Evolutionary conservation across 257 asterid genomes (phyloP), one percentile per base, ranked within the genome.

Genomic region (Jacaranda copaia): DNA sequence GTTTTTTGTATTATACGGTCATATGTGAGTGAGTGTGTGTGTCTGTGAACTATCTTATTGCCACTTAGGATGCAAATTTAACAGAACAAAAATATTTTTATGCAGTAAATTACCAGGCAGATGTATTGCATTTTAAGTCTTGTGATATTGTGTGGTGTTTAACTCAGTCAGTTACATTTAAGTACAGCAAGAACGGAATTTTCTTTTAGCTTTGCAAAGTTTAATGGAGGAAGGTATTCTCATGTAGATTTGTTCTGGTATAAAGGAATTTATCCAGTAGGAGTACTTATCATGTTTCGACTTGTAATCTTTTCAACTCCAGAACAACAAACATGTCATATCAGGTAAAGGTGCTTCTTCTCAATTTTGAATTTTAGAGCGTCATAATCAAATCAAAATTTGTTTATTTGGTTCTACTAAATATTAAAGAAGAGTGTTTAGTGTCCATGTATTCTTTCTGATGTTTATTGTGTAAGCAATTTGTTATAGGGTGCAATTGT

Each of bases 231-330:
- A 76, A 56, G 56, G 56, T 70, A 46, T 66, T 42, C 62, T 35
- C 68, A 68, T 68, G 32, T 57, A 12, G 51, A 39, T 67, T 14
- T 59, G 6, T 70, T 25, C 32, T 14, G 59, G 20, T 70, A 15
- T 39, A 35, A 59, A 51, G 51, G 51, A 45, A 8, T 12, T 14
- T 36, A n/a, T 38, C 18, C 19, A 64, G 58, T 58, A 60, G 36
- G 19, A 40, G 68, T 19, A 52, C 56, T 80, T 74, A 25, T 40
- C 77, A 11, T 68, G 43, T 74, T 58, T 36, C 61, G 32, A 13
- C 20, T 46, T 51, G 73, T 65, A 13, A 58, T 14, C 19, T 9
- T 48, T 7, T 73, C 5, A 56, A 43, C 49, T 36, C 67, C 52
- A 39, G n/a, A 36, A 16, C 19, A 32, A 5, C 15, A 40, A 63